phyloP scores from a whole-genome alignment of 2,329 filamentous ascomycete species.

The Curvularia lunata region DNA sequence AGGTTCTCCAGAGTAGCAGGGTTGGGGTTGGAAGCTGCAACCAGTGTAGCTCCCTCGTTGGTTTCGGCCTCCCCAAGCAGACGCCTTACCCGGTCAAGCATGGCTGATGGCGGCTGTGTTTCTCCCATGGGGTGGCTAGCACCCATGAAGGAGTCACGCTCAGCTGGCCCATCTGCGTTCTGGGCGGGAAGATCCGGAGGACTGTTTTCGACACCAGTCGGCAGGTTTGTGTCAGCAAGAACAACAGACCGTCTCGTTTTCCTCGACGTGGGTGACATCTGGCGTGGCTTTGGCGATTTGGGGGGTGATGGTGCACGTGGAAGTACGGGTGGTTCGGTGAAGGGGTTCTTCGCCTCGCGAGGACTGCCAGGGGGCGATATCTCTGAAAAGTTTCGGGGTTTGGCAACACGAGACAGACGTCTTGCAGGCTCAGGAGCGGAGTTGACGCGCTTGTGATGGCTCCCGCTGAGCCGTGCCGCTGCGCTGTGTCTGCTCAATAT shows the following conservation, averaged over 20 bases:
- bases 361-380: conserved; percentile 34
- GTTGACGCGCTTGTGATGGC: conserved; percentile 40
- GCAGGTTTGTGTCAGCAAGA: conserved; percentile 10
- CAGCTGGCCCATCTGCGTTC: conserved; percentile 6
- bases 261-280: conserved; percentile 26
- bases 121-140: conserved; percentile 25
- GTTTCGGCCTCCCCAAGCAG: conserved; percentile 32
- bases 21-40: conserved; percentile 11
- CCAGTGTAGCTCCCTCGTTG: conserved; percentile 16
- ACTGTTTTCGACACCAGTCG: conserved; percentile 31
- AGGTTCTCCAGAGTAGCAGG: conserved; percentile 23
- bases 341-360: conserved; percentile 11
- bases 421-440: conserved; percentile 42
- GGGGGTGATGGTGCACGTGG: conserved; percentile 26
- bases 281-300: conserved; percentile 23
- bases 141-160: conserved; percentile 23
- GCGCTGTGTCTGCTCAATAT: conserved; percentile 42
- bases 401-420: conserved; percentile 14
- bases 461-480: conserved; percentile 23
- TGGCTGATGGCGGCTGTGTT: conserved; percentile 28
- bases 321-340: conserved; percentile 17
- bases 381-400: conserved; percentile 28
- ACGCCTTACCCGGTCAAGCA: conserved; percentile 36
- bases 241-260: conserved; percentile 18
- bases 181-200: conserved; percentile 26